Evolutionary conservation across 2,329 filamentous ascomycete species (phyloP), one percentile per base, ranked within the genome.

Genomic region (Microdochium nivale): DNA sequence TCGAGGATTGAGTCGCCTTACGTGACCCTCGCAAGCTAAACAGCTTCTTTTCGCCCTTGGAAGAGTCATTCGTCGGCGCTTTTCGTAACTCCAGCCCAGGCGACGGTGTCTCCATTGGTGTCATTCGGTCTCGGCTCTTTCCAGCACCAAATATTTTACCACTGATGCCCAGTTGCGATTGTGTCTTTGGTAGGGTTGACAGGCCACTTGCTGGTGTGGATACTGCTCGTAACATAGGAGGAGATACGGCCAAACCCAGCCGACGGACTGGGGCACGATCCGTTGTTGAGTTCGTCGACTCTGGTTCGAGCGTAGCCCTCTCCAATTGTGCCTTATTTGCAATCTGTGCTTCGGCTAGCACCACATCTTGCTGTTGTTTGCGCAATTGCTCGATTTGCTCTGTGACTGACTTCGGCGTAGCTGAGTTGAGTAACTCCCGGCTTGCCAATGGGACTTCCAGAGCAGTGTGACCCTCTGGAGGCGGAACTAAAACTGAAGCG

Each of bases 1-100:
- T 97, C 43, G 92, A 78, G 1, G 94, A 97, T n/a, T 75, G 70
- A 2, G 73, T 73, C 1, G 67, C 65, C 60, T 83, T 84, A 25
- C 84, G 13, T 90, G 71, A 51, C 86, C 82, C 57, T 90, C 90
- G 14, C 82, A 82, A 52, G 49, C 53, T 54, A 40, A 66, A 67
- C 5, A 96, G 74, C 60, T 88, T 90, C 68, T 88, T 92, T 55
- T 96, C 88, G 32, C 69, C 69, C 58, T 77, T 79, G 52, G 68
- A 57, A 23, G 72, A 68, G 9, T 70, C 68, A 44, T 74, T 73
- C 3, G 65, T 63, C 9, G 65, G 47, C 3, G 55, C 52, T 52
- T 66, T 67, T 19, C 66, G 66, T 19, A 61, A 52, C 32, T 70
- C 66, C n/a, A 56, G 53, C 7, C 64, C 60, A 14, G 59, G 52